These are phyloP conservation scores for Cerioporus squamosus DNA, from an alignment of 1,284 basidiomycete species.

Conservation along the genomic window DNA sequence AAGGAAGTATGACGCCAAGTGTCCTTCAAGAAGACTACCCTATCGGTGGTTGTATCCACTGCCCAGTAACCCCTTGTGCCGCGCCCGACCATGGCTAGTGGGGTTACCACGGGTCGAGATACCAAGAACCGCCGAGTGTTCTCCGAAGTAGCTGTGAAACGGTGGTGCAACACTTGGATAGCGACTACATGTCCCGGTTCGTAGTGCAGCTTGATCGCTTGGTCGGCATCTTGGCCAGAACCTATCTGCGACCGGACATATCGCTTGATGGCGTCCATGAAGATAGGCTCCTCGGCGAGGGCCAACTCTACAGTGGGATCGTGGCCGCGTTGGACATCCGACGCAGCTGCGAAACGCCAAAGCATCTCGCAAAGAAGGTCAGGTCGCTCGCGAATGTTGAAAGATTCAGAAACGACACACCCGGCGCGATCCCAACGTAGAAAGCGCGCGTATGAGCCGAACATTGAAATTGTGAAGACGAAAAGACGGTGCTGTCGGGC, in stretches of 20 bases:
- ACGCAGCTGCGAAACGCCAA: slow-evolving; percentile 6
- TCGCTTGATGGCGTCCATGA: not conserved
- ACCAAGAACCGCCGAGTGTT: not conserved
- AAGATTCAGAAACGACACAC: slow-evolving; percentile 4
- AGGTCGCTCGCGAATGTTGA: slow-evolving; percentile 5
- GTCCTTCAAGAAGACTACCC: slow-evolving; percentile 12
- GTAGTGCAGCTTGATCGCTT: not conserved
- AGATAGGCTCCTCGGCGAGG: not conserved
- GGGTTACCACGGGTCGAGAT: slow-evolving; percentile 2
- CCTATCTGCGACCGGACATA: not conserved
- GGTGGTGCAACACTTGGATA: not conserved
- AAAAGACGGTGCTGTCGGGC: slow-evolving; percentile 3
- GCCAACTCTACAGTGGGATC: slow-evolving; percentile 1
- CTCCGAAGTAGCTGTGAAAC: not conserved
- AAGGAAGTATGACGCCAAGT: slow-evolving; percentile 4
- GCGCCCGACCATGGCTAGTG: not conserved
- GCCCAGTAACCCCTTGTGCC: slow-evolving; percentile 8
- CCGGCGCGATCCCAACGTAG: slow-evolving; percentile 15
- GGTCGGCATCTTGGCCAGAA: not conserved
- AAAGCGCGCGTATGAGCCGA: slow-evolving; percentile 1
- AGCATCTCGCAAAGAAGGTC: slow-evolving; percentile 6
- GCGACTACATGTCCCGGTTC: not conserved
- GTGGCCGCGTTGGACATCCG: not conserved
- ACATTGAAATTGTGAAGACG: slow-evolving; percentile 7
- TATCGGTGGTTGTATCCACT: not conserved